Evolutionary conservation across 148 eudicot genomes (phyloP), one percentile per base, ranked within the genome.

Genomic region (Vaccinium vitisidaea): DNA sequence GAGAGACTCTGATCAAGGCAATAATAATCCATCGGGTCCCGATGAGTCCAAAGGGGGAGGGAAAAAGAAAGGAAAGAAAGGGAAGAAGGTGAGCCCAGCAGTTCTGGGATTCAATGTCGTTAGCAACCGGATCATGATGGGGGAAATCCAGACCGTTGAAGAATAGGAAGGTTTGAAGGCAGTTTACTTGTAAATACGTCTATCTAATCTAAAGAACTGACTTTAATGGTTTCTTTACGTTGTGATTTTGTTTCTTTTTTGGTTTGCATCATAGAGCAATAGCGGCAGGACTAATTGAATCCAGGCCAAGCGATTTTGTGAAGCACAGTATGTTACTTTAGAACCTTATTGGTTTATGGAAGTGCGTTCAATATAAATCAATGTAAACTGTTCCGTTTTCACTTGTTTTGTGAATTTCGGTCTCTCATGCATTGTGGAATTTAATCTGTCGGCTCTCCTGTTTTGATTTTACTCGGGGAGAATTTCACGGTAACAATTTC

Each of bases 71-170:
- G 99, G 95, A 10, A 95, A 93, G 89, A 97, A 95, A 84, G 99
- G 99, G 74, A 97, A 97, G 90, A 97, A 97, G 90, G 94, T 97
- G 5, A 95, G 94, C 80, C 87, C 95, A 4, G 76, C 92, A 0
- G 96, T 88, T 67, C 87, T 97, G 89, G 99, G 99, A 75, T 97
- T 97, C 82, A 97, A 93, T 59, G 98, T 97, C 0, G 96, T 95
- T 13, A 97, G 98, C 94, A 97, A 97, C 91, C 91, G 99, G 36
- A 97, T 97, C 78, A 95, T 97, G 99, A 95, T 95, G 98, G 99
- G 99, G 32, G 99, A 97, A 93, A 97, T 97, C 82, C 98, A 97
- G 86, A 88, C 88, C 0, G 82, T 94, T 58, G 99, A 95, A 15
- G 99, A 97, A 69, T 97, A 91, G 90, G 86, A 80, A 65, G 84